A percentile compares a stretch with the other conserved stretches of the same genome.
Conservation (phyloP, 345 rosid species). For the Eucalyptus curtisii region DNA sequence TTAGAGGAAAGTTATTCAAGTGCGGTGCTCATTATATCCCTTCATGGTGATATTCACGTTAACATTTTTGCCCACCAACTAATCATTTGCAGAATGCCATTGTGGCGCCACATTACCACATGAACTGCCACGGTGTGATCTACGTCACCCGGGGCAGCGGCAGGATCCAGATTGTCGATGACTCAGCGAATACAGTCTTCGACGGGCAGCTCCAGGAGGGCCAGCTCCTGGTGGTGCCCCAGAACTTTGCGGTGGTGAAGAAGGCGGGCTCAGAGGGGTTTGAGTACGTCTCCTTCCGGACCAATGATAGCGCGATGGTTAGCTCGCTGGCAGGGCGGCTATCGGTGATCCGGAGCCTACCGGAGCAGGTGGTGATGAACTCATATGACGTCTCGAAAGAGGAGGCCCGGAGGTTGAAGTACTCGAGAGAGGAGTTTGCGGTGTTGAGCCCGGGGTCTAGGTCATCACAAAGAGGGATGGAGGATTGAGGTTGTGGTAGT, state of each 20-base stretch:
- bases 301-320: slow-evolving; percentile 6
- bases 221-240: slow-evolving; percentile 25
- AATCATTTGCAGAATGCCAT: slow-evolving; percentile 17
- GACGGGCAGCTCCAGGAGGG: slow-evolving; percentile 11
- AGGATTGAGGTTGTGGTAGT: not conserved
- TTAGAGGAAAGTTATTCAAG: not conserved
- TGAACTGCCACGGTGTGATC: slow-evolving; percentile 24
- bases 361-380: slow-evolving; percentile 19
- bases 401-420: slow-evolving; percentile 24
- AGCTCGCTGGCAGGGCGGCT: slow-evolving; percentile 14
- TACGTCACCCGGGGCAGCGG: slow-evolving; percentile 17
- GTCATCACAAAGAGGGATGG: not conserved
- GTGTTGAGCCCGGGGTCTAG: slow-evolving; percentile 2
- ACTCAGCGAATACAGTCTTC: slow-evolving; percentile 6
- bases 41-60: not conserved
- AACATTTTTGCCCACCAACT: not conserved
- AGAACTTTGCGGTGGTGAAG: slow-evolving; percentile 17
- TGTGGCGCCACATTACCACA: slow-evolving; percentile 18
- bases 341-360: slow-evolving; percentile 13
- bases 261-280: slow-evolving; percentile 15
- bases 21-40: not conserved
- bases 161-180: slow-evolving; percentile 13
- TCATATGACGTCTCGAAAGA: slow-evolving; percentile 19
- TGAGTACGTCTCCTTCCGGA: slow-evolving; percentile 24
- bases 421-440: not conserved